phyloP scores from a whole-genome alignment of 352 stramenopile species.

The Phytophthora sansomeana region DNA sequence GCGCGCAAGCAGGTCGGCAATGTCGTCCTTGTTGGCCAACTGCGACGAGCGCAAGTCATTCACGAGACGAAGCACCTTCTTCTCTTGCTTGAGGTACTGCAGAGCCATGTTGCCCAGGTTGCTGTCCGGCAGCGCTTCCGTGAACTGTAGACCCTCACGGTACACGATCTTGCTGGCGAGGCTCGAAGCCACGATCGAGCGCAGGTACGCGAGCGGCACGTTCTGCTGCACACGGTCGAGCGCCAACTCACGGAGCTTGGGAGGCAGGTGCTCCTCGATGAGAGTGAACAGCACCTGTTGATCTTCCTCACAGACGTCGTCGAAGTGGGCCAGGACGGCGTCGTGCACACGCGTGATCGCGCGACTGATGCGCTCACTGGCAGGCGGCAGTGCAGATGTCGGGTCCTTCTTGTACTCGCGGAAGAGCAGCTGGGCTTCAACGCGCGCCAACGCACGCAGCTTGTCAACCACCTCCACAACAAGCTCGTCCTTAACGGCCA shows the following conservation, averaged over 20 bases:
- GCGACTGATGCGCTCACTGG: constrained; percentile 95
- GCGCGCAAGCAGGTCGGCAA: constrained; percentile 75
- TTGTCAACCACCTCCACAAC: constrained; percentile 96
- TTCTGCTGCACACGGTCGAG: constrained; percentile 94
- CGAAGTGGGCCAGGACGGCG: constrained; percentile 92
- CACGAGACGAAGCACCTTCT: constrained; percentile 91
- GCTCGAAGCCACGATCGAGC: constrained; percentile 96
- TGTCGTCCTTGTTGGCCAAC: constrained; percentile 67
- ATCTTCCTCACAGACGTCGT: constrained; percentile 89
- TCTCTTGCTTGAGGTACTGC: constrained; percentile 95
- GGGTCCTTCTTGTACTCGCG: constrained; percentile 95
- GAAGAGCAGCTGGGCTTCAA: constrained; percentile 98
- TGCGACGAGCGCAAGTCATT: constrained; percentile 66
- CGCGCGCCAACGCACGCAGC: constrained; percentile 91
- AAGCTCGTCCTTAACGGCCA: constrained; percentile 94
- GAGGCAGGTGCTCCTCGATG: constrained; percentile 94
- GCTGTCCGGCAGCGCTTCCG: constrained; percentile 91
- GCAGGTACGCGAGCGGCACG: constrained; percentile 96
- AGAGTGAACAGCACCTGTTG: constrained; percentile 82
- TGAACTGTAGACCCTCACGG: constrained; percentile 97
- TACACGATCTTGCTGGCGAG: constrained; percentile 99
- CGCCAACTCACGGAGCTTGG: constrained; percentile 93
- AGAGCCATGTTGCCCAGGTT: constrained; percentile 94
- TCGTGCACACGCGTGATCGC: constrained; percentile 97
- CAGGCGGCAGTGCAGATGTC: constrained; percentile 85